Evolutionary conservation across 2,329 filamentous ascomycete species (phyloP), one percentile per base, ranked within the genome.

Genomic region (Scedosporium apiospermum): DNA sequence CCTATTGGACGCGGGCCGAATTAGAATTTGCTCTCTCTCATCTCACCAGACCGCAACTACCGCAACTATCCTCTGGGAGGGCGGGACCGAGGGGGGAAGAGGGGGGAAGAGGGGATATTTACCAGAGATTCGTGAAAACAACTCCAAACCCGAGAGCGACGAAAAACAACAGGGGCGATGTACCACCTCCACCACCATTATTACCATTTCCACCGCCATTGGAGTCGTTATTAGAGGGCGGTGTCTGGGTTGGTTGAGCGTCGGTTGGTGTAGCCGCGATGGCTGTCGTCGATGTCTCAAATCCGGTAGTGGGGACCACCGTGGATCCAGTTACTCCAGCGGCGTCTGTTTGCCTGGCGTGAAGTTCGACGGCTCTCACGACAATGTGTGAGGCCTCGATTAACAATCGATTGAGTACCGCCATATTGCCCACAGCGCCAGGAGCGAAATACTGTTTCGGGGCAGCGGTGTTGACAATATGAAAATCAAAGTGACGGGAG

Each of bases 41-140:
- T 34, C 30, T 34, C 9, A 10, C 30, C 30, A 6, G 30, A 34
- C 30, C 30, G 9, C 30, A 10, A 34, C 30, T 10, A 34, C 30
- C 30, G 9, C 30, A 10, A 34, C 30, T 10, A 34, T 10, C 30
- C 30, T 34, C 30, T 34, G 30, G 30, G 30, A 34, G 30, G 30
- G 30, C 57, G 53, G 51, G 42, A 27, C 49, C 58, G 26, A 63
- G 68, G 66, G 26, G n/a, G 41, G 55, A 61, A 49, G 26, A 63
- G 68, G 66, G 26, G n/a, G 41, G 55, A 61, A 49, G 38, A 27
- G 57, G 27, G 46, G 14, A 60, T 42, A 30, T 89, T 79, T 82
- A 98, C 95, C 95, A 99, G 75, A 99, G 79, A 75, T 99, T 99
- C 60, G 95, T 99, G 72, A 99, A 99, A 55, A 99, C 95, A 21